Conservation (phyloP, 805 yeast genomes). For the Wickerhamomyces xylosicus region DNA sequence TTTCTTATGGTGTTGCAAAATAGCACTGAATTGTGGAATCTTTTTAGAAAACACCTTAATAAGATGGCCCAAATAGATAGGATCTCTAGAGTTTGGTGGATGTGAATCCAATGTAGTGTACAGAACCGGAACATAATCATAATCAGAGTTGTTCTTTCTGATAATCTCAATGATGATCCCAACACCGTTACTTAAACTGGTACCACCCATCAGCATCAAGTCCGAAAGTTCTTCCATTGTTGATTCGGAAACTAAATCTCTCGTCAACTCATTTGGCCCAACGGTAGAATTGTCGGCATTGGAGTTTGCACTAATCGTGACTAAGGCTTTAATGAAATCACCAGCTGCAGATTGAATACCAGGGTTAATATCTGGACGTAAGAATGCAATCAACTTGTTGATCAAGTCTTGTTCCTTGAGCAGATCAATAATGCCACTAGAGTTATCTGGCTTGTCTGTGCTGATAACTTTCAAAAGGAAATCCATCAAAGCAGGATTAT, state of each 20-base stretch:
- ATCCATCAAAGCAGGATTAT: conserved; percentile 92
- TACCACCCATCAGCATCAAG: conserved; percentile 74
- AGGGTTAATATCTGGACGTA: conserved; percentile 58
- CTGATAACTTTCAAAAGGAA: conserved; percentile 81
- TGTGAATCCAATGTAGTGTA: conserved; percentile 76
- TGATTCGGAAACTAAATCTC: conserved; percentile 75
- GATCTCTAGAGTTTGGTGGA: conserved; percentile 90
- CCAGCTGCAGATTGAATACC: conserved; percentile 89
- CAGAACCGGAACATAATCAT: conserved; percentile 80
- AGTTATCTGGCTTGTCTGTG: conserved; percentile 82
- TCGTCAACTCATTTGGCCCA: conserved; percentile 90
- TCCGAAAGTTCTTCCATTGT: conserved; percentile 58
- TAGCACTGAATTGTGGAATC: conserved; percentile 56
- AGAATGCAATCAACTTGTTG: conserved; percentile 56
- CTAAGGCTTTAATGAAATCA: conserved; percentile 88
- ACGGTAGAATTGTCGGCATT: conserved; percentile 83
- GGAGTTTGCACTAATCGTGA: conserved; percentile 88
- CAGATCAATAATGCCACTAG: conserved; percentile 77
- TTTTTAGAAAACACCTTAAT: conserved; percentile 67
- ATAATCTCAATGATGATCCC: conserved; percentile 91
- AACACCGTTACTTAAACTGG: conserved; percentile 88
- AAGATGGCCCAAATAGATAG: conserved; percentile 83
- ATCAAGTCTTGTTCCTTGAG: conserved; percentile 67
- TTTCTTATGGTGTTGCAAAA: conserved; percentile 34
- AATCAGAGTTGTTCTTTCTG: conserved; percentile 92